Evolutionary conservation across 192 early-diverging fungal genomes (phyloP).

Genomic region (Podila epigama): DNA sequence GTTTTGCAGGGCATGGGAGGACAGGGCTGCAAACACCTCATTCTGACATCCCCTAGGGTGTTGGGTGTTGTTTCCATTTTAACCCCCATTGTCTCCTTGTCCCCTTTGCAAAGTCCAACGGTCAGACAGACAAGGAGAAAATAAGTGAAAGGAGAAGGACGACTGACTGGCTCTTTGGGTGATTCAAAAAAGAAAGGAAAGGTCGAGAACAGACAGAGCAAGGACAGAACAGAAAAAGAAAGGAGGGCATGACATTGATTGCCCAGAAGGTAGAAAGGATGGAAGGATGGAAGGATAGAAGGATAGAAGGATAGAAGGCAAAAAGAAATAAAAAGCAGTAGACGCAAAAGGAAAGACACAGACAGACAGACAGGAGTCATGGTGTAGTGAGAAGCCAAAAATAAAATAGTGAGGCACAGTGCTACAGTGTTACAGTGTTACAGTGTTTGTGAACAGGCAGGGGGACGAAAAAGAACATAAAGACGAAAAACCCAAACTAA

Average conservation of each 20-base stretch:
- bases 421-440: too few species aligned
- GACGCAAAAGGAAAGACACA: too few species aligned
- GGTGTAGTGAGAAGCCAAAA: background rate
- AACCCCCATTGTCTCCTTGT: too few species aligned
- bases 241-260: background rate
- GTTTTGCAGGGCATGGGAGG: too few species aligned
- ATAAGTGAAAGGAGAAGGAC: slow-evolving; percentile 3
- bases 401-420: too few species aligned
- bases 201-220: background rate
- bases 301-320: background rate
- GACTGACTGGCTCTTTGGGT: background rate
- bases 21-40: too few species aligned
- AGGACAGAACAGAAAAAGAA: background rate
- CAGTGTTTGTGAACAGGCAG: too few species aligned
- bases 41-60: too few species aligned
- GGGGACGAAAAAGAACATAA: too few species aligned
- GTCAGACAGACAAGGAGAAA: background rate
- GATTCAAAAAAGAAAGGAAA: background rate
- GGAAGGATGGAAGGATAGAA: background rate
- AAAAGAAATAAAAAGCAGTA: background rate
- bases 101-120: too few species aligned
- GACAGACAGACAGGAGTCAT: background rate
- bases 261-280: background rate
- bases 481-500: too few species aligned
- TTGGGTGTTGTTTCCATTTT: too few species aligned